Evolutionary conservation across 1,284 basidiomycete species (phyloP).

Genomic region (Ceratobasidium sp.): DNA sequence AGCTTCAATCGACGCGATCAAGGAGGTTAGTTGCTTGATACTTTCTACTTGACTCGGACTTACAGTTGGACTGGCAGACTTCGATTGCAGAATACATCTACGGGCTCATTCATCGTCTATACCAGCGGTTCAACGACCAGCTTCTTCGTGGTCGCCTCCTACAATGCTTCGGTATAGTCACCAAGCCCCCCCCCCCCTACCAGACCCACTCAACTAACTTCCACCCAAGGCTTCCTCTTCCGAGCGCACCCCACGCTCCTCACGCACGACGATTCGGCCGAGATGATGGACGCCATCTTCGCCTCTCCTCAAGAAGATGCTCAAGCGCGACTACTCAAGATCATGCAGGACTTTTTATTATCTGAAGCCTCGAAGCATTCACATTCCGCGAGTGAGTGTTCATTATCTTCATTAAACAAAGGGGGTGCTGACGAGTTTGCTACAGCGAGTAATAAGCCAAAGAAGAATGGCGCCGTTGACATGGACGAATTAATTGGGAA

Average conservation of each 20-base stretch:
- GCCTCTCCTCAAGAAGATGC: slow-evolving; percentile 76
- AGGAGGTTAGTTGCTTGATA: slow-evolving; percentile 61
- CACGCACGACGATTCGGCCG: slow-evolving; percentile 79
- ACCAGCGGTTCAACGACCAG: slow-evolving; percentile 70
- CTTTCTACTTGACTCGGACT: slow-evolving; percentile 34
- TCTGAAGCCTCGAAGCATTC: slow-evolving; percentile 79
- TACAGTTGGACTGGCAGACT: slow-evolving; percentile 59
- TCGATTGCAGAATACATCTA: slow-evolving; percentile 89
- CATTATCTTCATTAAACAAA: slow-evolving; percentile 7
- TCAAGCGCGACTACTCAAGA: slow-evolving; percentile 81
- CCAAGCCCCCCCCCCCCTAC: slow-evolving; percentile 48
- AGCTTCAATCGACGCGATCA: slow-evolving; percentile 71
- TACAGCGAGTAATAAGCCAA: slow-evolving; percentile 57
- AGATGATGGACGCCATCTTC: slow-evolving; percentile 93
- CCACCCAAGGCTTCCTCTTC: slow-evolving; percentile 81
- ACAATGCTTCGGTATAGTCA: slow-evolving; percentile 91
- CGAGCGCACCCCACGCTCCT: slow-evolving; percentile 92
- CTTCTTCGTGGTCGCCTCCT: slow-evolving; percentile 74
- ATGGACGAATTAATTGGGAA: slow-evolving; percentile 96
- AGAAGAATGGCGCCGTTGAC: slow-evolving; percentile 69
- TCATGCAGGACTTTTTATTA: slow-evolving; percentile 90
- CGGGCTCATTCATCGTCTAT: slow-evolving; percentile 75
- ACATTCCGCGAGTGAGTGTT: slow-evolving; percentile 68
- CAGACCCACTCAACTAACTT: background rate
- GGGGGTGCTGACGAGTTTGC: background rate